Evolutionary conservation across 306 rosid genomes (phyloP), one percentile per base, ranked within the genome.

Genomic region (Alnus glutinosa): DNA sequence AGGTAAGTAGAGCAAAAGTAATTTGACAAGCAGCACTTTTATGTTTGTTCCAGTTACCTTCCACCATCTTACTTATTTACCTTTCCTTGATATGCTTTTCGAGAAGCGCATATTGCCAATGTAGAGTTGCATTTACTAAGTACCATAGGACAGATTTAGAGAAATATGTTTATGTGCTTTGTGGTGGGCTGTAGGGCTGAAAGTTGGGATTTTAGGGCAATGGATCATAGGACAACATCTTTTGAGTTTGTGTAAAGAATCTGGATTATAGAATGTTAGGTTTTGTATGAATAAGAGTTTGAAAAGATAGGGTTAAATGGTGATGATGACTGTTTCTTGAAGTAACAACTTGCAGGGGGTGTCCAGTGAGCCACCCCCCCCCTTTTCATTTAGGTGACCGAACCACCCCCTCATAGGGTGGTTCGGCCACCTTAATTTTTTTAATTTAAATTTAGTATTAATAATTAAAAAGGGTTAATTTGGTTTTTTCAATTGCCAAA

Each of bases 21-120:
- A 59, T n/a, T 34, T 63, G 70, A 63, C 46, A 63, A 63, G 37
- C 19, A 4, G n/a, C n/a, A 34, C 9, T 13, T 63, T 62, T 12
- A 11, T 63, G n/a, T 30, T 10, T 63, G 39, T 63, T 2, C 4
- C 44, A 12, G 46, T 63, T 14, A 62, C 39, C 44, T 62, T 67
- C 58, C 77, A 55, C 75, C 76, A 73, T 44, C 72, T 44, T 66
- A 58, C 64, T 47, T 77, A 34, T 76, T 50, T 76, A 77, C 39
- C 19, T 68, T 42, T 47, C 54, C 72, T 48, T 71, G 46, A 59
- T 12, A 39, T 76, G 66, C 54, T 30, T 13, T n/a, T 32, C 55
- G 16, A 30, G 78, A 69, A 73, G 58, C 36, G 57, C 30, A 61
- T 61, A 69, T 49, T 55, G 57, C 23, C 54, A 49, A 37, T 71